A percentile compares a stretch with the other conserved stretches of the same genome.
phyloP scores from a whole-genome alignment of 768 basidiomycete genomes.

The Hericium erinaceus region DNA sequence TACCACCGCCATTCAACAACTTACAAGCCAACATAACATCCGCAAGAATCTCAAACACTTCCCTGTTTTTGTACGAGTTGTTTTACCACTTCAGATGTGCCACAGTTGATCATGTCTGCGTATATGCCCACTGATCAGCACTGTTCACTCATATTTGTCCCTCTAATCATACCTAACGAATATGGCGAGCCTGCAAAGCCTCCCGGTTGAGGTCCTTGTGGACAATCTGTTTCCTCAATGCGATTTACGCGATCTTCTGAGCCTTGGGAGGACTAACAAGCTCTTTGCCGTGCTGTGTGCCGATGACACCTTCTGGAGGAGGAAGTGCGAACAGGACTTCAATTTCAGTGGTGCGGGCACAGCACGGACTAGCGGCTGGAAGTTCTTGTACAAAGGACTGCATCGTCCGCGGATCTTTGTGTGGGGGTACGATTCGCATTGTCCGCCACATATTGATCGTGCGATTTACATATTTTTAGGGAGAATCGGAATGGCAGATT shows the following conservation, averaged over 20 bases:
- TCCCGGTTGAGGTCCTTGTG: constrained; percentile 72
- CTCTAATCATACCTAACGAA: neutral
- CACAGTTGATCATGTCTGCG: too few relatives aligned
- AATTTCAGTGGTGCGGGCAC: constrained; percentile 68
- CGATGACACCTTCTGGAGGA: constrained; percentile 77
- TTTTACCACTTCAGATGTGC: too few relatives aligned
- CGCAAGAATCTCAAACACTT: too few relatives aligned
- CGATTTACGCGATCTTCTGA: constrained; percentile 43
- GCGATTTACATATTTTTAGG: constrained; percentile 19
- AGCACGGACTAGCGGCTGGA: constrained; percentile 72
- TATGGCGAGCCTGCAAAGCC: constrained; percentile 35
- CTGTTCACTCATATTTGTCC: neutral
- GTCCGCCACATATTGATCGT: too few relatives aligned
- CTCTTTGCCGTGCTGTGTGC: constrained; percentile 50
- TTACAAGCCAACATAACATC: too few relatives aligned
- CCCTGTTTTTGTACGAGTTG: too few relatives aligned
- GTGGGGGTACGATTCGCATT: constrained; percentile 44
- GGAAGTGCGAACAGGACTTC: constrained; percentile 58
- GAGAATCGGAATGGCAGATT: constrained; percentile 60
- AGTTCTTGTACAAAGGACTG: constrained; percentile 67
- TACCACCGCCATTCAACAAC: too few relatives aligned
- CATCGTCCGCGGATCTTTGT: constrained; percentile 41
- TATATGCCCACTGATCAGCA: too few relatives aligned
- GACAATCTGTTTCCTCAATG: constrained; percentile 62
- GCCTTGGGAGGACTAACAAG: constrained; percentile 53